Conservation (phyloP, 1,284 basidiomycete genomes). For the Mycena citricolor region DNA sequence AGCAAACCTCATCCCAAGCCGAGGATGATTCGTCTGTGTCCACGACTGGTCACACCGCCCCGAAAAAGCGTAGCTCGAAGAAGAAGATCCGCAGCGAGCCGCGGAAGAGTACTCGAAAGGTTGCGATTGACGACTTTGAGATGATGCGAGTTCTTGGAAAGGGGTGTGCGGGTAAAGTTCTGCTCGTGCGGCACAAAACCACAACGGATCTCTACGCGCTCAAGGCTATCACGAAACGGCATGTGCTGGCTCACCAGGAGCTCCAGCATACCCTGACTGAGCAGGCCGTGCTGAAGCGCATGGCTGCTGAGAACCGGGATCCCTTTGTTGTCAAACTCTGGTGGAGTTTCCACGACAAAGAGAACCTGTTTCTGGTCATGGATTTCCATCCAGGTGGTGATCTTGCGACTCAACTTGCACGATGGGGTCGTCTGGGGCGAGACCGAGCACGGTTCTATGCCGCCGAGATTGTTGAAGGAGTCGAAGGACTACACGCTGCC, state of each 20-base stretch:
- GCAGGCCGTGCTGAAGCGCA: conserved; percentile 88
- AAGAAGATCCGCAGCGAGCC: conserved; percentile 35
- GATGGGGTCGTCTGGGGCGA: conserved; percentile 89
- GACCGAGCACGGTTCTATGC: conserved; percentile 95
- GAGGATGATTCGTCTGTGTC: conserved; percentile 65
- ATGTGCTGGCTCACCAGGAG: conserved; percentile 94
- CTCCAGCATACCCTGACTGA: conserved; percentile 94
- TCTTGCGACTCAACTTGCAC: conserved; percentile 92
- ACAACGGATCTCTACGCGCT: conserved; percentile 80
- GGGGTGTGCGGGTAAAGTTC: conserved; percentile 93
- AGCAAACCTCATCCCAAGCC: conserved; percentile 54
- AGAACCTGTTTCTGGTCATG: conserved; percentile 91
- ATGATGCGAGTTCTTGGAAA: conserved; percentile 95
- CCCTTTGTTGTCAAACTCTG: conserved; percentile 93
- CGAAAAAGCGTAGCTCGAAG: conserved; percentile 53
- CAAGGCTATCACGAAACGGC: conserved; percentile 95
- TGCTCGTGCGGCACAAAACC: conserved; percentile 79
- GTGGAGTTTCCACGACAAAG: conserved; percentile 96
- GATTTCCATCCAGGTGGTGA: conserved; percentile 97
- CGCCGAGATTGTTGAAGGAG: conserved; percentile 93
- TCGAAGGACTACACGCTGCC: conserved; percentile 85
- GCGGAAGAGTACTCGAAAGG: conserved; percentile 59
- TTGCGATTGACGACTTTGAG: conserved; percentile 88
- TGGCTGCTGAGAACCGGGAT: conserved; percentile 79
- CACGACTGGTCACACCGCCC: conserved; percentile 41